These are phyloP conservation scores for Cryptosporidium baileyi DNA, from an alignment of 169 alveolate genomes.

Conservation along the genomic window DNA sequence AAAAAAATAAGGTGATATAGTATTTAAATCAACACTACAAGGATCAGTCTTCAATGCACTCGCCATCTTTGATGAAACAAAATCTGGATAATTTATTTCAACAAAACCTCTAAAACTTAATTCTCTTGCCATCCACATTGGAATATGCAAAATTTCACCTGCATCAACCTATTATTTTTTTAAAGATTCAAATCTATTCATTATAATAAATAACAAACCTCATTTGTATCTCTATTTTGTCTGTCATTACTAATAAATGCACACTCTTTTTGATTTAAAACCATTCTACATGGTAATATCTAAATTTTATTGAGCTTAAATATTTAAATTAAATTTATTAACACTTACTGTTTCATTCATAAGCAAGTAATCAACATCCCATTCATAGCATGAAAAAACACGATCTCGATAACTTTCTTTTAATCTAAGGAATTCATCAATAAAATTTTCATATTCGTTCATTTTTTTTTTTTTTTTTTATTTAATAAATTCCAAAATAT, in stretches of 20 bases:
- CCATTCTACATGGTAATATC: constrained; percentile 53
- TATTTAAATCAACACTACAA: constrained; percentile 36
- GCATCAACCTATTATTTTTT: background rate
- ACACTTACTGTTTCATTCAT: constrained; percentile 61
- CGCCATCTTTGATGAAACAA: constrained; percentile 52
- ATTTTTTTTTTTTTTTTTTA: background rate
- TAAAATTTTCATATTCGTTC: background rate
- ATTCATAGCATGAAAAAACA: constrained; percentile 4
- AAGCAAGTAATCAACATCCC: constrained; percentile 50
- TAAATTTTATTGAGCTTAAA: background rate
- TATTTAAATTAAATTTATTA: background rate
- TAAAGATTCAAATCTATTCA: background rate
- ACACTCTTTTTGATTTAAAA: constrained; percentile 45
- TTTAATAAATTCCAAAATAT: background rate
- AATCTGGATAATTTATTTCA: constrained; percentile 54
- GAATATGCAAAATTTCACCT: constrained; percentile 46
- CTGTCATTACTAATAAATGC: constrained; percentile 23
- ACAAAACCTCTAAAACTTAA: constrained; percentile 27
- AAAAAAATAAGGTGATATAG: constrained; percentile 54
- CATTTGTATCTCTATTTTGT: background rate
- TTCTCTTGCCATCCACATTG: constrained; percentile 55
- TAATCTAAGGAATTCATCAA: background rate
- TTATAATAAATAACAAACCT: constrained; percentile 3
- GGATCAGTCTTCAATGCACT: constrained; percentile 56
- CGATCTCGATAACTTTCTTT: background rate